phyloP scores from a whole-genome alignment of 2,329 filamentous ascomycete genomes.

The Blastomyces parvus region DNA sequence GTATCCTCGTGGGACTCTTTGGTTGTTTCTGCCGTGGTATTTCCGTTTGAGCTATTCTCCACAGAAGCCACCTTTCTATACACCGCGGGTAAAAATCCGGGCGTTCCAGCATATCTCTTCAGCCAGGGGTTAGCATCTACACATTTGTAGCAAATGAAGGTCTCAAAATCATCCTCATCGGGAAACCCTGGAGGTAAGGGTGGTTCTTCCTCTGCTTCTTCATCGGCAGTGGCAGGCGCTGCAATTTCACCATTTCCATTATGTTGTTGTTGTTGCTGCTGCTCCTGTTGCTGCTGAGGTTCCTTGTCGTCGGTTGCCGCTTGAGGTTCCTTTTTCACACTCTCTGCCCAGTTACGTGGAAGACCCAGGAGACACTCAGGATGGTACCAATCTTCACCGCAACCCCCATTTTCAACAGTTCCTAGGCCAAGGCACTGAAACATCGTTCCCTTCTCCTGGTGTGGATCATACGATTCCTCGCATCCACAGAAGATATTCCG shows the following conservation, averaged over 20 bases:
- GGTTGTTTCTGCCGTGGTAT: neutral
- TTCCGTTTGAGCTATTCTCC: neutral
- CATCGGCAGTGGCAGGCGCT: conserved; percentile 18
- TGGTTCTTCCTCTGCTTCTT: conserved; percentile 44
- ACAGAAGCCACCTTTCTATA: conserved; percentile 37
- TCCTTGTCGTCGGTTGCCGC: conserved; percentile 10
- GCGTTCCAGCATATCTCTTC: conserved; percentile 69
- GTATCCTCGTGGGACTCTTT: conserved; percentile 13
- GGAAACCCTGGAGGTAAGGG: conserved; percentile 81
- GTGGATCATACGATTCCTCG: conserved; percentile 74
- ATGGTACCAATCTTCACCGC: conserved; percentile 97
- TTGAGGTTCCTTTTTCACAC: conserved; percentile 12
- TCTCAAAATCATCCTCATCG: conserved; percentile 76
- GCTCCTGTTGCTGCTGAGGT: conserved; percentile 15
- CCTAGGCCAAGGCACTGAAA: conserved; percentile 90
- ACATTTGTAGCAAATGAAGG: conserved; percentile 90
- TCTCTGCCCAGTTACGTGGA: conserved; percentile 54
- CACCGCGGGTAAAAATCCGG: conserved; percentile 70
- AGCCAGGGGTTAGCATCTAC: conserved; percentile 84
- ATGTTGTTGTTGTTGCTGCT: conserved; percentile 13
- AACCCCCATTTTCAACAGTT: conserved; percentile 69
- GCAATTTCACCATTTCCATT: conserved; percentile 23
- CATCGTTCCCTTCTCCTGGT: conserved; percentile 92
- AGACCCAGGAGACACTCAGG: conserved; percentile 82
- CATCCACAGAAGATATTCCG: conserved; percentile 87